Percentiles rank a stretch among this genome's conserved stretches.
Conservation (phyloP, 495 filamentous ascomycete species). For the Podospora bellae-mahoneyi region DNA sequence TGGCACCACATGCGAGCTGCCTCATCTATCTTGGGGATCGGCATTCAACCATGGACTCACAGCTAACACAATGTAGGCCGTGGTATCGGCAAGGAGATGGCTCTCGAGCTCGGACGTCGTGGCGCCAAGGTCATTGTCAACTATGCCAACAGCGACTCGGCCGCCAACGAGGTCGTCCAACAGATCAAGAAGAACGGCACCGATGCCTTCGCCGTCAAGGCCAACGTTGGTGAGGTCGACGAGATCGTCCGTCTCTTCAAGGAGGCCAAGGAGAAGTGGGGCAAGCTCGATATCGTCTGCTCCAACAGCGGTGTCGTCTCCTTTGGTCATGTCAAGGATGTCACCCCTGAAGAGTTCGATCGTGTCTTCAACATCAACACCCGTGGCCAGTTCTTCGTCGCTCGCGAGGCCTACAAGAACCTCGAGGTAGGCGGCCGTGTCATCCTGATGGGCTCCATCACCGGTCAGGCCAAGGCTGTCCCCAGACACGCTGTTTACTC, state of each 20-base stretch:
- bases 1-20: background rate
- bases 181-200: conserved; percentile 57
- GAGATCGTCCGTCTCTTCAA: conserved; percentile 51
- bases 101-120: conserved; percentile 70
- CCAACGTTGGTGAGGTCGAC: conserved; percentile 67
- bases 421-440: conserved; percentile 59
- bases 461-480: conserved; percentile 59
- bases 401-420: conserved; percentile 63
- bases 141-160: conserved; percentile 60
- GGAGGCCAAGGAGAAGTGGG: conserved; percentile 60
- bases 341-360: conserved; percentile 74
- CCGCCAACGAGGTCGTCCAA: conserved; percentile 60
- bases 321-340: conserved; percentile 62
- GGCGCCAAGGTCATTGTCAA: conserved; percentile 77
- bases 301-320: conserved; percentile 65
- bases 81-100: conserved; percentile 74
- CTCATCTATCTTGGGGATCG: background rate
- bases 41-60: background rate
- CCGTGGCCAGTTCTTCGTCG: conserved; percentile 79
- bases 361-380: conserved; percentile 74
- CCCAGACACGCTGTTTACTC: conserved; percentile 61
- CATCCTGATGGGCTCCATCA: conserved; percentile 63
- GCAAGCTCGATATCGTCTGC: conserved; percentile 67
- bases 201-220: conserved; percentile 65
- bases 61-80: conserved; percentile 44